phyloP scores from a whole-genome alignment of 139 green algal genomes.

The Astrephomene gubernaculifera region DNA sequence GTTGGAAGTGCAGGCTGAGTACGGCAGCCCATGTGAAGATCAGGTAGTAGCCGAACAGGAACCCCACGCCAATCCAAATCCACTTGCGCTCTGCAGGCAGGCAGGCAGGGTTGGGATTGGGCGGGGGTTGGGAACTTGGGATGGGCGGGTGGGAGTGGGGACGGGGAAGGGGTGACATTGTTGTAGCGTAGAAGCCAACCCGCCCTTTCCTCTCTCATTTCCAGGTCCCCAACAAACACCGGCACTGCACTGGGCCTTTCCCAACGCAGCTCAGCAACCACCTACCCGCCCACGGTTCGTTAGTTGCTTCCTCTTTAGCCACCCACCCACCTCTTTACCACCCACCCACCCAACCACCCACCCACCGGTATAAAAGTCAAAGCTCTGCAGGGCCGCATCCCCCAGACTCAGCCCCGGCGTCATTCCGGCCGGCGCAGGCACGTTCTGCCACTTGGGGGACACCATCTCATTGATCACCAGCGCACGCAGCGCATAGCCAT shows the following conservation, averaged over 20 bases:
- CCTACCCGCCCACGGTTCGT: too few species aligned
- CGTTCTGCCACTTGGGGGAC: constrained; percentile 56
- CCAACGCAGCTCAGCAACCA: too few species aligned
- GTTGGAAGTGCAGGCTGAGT: not conserved
- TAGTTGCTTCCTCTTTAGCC: too few species aligned
- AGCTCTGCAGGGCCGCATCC: constrained; percentile 56
- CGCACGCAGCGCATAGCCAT: constrained; percentile 27
- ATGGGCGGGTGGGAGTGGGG: too few species aligned
- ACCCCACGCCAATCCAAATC: constrained; percentile 55
- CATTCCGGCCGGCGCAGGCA: constrained; percentile 33
- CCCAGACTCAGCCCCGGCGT: constrained; percentile 39
- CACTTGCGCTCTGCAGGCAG: constrained; percentile 37
- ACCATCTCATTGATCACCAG: constrained; percentile 79
- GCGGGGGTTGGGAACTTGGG: too few species aligned
- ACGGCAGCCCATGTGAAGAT: not conserved
- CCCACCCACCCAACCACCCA: too few species aligned
- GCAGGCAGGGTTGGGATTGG: not conserved
- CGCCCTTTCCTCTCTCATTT: too few species aligned
- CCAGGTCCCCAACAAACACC: too few species aligned
- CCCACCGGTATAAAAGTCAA: constrained; percentile 69
- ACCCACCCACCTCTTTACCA: too few species aligned
- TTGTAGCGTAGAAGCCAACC: too few species aligned
- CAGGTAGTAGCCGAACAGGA: constrained; percentile 42
- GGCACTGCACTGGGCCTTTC: too few species aligned
- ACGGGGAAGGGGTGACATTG: too few species aligned